These are phyloP conservation scores for Metarhizium humberi DNA, from an alignment of 2,329 filamentous ascomycete species.

Conservation along the genomic window DNA sequence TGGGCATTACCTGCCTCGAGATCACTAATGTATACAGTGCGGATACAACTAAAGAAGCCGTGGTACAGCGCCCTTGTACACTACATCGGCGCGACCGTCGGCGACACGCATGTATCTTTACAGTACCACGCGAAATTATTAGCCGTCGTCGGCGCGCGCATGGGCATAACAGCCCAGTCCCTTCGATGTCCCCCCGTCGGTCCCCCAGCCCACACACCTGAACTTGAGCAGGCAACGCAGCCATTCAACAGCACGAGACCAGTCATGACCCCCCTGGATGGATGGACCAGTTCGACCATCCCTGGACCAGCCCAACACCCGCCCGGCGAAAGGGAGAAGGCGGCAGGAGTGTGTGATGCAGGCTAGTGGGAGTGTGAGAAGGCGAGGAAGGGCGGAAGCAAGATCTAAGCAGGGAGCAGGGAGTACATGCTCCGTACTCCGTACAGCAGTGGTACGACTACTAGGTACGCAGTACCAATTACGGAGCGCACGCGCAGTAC, in stretches of 20 bases:
- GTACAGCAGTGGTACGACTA: neutral
- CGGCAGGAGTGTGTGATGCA: neutral
- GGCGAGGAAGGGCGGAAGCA: neutral
- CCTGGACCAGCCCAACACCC: neutral
- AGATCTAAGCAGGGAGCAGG: neutral
- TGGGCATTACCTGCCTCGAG: neutral
- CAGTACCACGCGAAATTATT: slow-evolving; percentile 24
- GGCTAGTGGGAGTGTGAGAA: neutral
- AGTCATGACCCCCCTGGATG: neutral
- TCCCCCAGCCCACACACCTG: neutral
- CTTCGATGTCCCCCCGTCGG: neutral
- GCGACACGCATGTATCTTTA: slow-evolving; percentile 25
- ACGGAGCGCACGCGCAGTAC: too few relatives aligned
- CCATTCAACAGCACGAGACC: neutral
- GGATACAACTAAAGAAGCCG: slow-evolving; percentile 6
- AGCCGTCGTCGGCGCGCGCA: neutral
- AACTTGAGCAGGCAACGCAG: slow-evolving; percentile 1
- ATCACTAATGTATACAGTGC: slow-evolving; percentile 26
- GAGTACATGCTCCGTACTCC: neutral
- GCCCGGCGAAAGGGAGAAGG: neutral
- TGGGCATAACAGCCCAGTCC: neutral
- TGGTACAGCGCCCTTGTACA: slow-evolving; percentile 26
- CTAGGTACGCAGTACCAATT: neutral
- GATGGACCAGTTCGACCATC: neutral
- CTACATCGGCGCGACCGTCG: slow-evolving; percentile 24